Evolutionary conservation across 1,284 basidiomycete species (phyloP).

Genomic region (Papiliotrema terrestris): DNA sequence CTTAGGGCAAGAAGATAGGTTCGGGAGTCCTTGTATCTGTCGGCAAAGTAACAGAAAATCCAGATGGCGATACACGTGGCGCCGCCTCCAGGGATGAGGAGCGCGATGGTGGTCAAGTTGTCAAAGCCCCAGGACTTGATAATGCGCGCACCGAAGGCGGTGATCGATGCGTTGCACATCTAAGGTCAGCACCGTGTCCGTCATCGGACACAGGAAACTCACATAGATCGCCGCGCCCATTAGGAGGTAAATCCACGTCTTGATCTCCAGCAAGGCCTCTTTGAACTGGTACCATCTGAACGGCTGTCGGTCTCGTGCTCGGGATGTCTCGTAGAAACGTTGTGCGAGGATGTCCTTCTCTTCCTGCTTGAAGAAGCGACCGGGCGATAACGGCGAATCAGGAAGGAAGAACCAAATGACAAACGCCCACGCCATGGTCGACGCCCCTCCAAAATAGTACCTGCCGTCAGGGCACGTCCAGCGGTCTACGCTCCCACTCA

Average conservation of each 20-base stretch:
- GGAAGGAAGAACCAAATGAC: constrained; percentile 51
- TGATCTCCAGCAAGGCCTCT: constrained; percentile 51
- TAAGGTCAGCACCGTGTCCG: constrained; percentile 1
- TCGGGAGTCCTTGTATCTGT: constrained; percentile 44
- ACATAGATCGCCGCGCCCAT: constrained; percentile 46
- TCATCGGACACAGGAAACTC: constrained; percentile 2
- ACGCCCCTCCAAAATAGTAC: constrained; percentile 52
- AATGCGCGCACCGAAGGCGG: constrained; percentile 53
- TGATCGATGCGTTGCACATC: constrained; percentile 47
- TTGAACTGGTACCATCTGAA: constrained; percentile 47
- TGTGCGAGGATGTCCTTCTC: constrained; percentile 46
- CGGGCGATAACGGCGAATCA: constrained; percentile 47
- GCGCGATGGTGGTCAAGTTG: constrained; percentile 49
- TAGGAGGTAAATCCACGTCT: constrained; percentile 52
- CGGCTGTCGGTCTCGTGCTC: constrained; percentile 31
- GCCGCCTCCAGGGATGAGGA: constrained; percentile 50
- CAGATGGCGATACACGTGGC: constrained; percentile 51
- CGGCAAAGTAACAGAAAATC: constrained; percentile 48
- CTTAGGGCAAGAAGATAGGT: constrained; percentile 50
- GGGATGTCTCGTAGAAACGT: constrained; percentile 44
- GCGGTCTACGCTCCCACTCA: constrained; percentile 3
- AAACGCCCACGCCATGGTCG: constrained; percentile 52
- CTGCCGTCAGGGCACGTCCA: constrained; percentile 2
- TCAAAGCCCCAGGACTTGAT: constrained; percentile 52
- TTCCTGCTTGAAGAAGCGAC: constrained; percentile 42